Evolutionary conservation across 352 stramenopile genomes (phyloP), one percentile per base, ranked within the genome.

Genomic region (Globisporangium uncinulatum): DNA sequence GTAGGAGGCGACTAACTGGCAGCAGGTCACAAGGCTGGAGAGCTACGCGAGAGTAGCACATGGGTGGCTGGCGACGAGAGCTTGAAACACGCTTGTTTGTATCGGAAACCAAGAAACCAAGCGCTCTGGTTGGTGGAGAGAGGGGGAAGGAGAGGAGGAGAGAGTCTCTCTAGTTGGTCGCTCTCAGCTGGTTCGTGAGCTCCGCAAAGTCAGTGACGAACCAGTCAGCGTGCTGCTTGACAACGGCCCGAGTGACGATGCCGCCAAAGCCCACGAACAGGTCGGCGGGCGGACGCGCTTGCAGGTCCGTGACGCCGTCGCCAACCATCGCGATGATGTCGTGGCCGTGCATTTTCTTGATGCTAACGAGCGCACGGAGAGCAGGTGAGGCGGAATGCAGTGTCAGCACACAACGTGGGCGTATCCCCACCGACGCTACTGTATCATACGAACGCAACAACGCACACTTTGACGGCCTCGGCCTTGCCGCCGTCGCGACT

Each of bases 221-320:
- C 89, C 97, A 98, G 74, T 98, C 96, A 3, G 96, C 94, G 61
- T 94, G 83, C 47, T 97, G 66, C 66, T 91, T 92, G 20, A 99
- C 96, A 36, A 95, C 74, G 31, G 98, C 79, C 57, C 96, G 89
- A 21, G 80, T 87, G n/a, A 97, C 86, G 44, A 99, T 87, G 43
- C 97, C 97, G 34, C 97, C 97, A 70, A 98, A 99, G 46, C 97
- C 97, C 61, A 99, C 94, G 67, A 99, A 99, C 10, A 97, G 81
- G 56, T 98, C 78, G 1, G 97, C 97, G 10, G 97, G 97, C 43
- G 97, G 97, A 36, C 97, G 97, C 17, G 97, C 97, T 74, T 99
- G 92, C 68, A 98, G 73, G 79, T 99, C 97, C 2, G 97, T 99
- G 13, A 96, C 96, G 32, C 97, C 97, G 72, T 99, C 97, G 41